Conservation (phyloP, 345 rosid species). For the Bretschneidera sinensis region DNA sequence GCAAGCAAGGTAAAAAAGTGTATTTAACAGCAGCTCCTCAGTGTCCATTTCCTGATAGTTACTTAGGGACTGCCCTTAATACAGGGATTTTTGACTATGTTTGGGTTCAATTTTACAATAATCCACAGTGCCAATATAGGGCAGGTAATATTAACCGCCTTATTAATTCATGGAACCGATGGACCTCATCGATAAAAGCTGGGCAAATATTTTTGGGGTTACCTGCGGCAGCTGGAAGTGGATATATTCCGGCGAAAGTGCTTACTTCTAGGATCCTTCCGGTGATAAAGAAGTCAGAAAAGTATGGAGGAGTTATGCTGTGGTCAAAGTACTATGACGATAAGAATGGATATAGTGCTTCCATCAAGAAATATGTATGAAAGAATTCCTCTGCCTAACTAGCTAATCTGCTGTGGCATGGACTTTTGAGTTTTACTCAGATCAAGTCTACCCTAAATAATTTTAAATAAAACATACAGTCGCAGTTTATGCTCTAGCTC, state of each 20-base stretch:
- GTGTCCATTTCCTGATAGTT: constrained; percentile 56
- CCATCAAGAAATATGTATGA: constrained; percentile 39
- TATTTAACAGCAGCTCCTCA: constrained; percentile 64
- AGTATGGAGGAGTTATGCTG: constrained; percentile 65
- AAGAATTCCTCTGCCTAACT: too few species aligned
- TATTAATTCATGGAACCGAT: constrained; percentile 42
- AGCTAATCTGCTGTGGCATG: too few species aligned
- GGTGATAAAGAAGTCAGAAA: constrained; percentile 30
- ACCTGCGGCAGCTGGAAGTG: constrained; percentile 59
- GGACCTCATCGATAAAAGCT: constrained; percentile 42
- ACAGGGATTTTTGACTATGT: constrained; percentile 50
- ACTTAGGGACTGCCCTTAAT: constrained; percentile 37
- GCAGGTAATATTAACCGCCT: constrained; percentile 28
- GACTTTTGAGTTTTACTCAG: too few species aligned
- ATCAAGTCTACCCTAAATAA: too few species aligned
- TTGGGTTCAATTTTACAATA: constrained; percentile 65
- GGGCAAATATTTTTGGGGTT: constrained; percentile 42
- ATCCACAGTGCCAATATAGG: constrained; percentile 47
- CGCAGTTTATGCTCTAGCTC: too few species aligned
- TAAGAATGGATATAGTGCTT: constrained; percentile 43
- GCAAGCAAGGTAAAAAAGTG: constrained; percentile 37
- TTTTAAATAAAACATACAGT: too few species aligned
- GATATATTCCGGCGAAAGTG: constrained; percentile 43
- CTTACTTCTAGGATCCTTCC: constrained; percentile 41
- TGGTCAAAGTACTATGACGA: constrained; percentile 59